Base-by-base conservation (phyloP, 306 rosid genomes). In the Pyrus bretschneideri region DNA sequence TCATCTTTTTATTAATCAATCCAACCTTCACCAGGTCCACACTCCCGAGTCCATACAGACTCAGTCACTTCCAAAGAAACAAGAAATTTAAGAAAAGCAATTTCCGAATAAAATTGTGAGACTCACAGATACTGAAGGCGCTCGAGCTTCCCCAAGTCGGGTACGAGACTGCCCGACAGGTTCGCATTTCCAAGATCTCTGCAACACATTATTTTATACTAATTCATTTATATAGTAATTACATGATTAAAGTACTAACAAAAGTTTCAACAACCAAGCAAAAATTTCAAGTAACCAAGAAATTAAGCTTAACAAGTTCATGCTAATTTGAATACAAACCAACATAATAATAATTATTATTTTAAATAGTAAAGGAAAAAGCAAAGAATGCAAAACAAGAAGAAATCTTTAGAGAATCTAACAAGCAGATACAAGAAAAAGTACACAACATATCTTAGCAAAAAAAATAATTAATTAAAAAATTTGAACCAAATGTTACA, bases 161-260 rank as follows among this genome's bases (percentile, higher is more conserved):
- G 86, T 69, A 84, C 96, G 73, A 93, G 78, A 58, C 40, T 86
- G 33, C 98, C 98, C 10, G 94, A 84, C 21, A 93, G 83, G 83
- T 89, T 91, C 69, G 95, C 95, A 76, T 91, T 87, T 75, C 98
- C 98, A 18, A 93, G 91, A 88, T 93, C 98, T 68, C 98, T 93
- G 85, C 85, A 15, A 73, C 14, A 22, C 63, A 22, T 10, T 60
- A 21, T 4, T 14, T 35, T 6, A 31, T 4, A 29, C 61, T 29
- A 27, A 25, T 30, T 46, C 23, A 70, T 70, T 31, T 74, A 27
- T 23, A 9, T 30, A 17, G 38, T 17, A 58, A 49, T 4, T 15
- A 15, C 55, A 49, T 49, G 21, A 15, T 14, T 49, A 6, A 25
- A n/a, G 4, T 40, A 49, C n/a, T 0, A 21, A 69, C 19, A n/a